These are phyloP conservation scores for Leccinum pellstonianum DNA, from an alignment of 768 basidiomycete genomes.

Conservation along the genomic window DNA sequence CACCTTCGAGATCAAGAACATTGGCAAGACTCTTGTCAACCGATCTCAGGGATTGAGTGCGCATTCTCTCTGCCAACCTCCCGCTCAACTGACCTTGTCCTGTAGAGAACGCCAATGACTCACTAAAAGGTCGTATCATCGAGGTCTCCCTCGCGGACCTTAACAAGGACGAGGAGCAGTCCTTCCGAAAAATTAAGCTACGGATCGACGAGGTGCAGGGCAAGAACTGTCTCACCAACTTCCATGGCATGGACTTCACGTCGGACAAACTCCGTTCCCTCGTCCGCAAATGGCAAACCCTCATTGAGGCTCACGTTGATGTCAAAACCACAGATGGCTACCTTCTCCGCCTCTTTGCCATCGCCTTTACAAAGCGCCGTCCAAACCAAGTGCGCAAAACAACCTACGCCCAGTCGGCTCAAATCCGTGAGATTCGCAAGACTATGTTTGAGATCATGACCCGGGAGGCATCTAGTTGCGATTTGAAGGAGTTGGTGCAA, in stretches of 20 bases:
- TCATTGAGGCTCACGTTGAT: constrained; percentile 98
- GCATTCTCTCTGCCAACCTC: constrained; percentile 35
- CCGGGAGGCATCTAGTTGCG: constrained; percentile 90
- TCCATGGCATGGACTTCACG: constrained; percentile 99
- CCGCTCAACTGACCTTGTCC: constrained; percentile 5
- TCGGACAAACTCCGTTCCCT: constrained; percentile 99
- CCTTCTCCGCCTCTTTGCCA: constrained; percentile 97
- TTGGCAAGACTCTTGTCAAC: constrained; percentile 99
- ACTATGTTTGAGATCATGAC: constrained; percentile 99
- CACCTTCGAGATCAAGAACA: constrained; percentile 93
- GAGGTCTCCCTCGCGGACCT: constrained; percentile 97
- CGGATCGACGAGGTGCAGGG: constrained; percentile 96
- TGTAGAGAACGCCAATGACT: constrained; percentile 97
- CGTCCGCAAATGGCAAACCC: constrained; percentile 99
- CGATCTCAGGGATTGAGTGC: constrained; percentile 95
- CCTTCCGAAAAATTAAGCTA: constrained; percentile 99
- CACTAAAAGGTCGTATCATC: constrained; percentile 92
- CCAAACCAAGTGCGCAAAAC: constrained; percentile 98
- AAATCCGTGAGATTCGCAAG: constrained; percentile 95
- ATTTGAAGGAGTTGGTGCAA: constrained; percentile 96
- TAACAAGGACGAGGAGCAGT: constrained; percentile 99
- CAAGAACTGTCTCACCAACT: constrained; percentile 99
- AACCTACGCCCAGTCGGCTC: constrained; percentile 93
- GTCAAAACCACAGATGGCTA: constrained; percentile 99
- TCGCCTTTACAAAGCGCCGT: constrained; percentile 98